These are phyloP conservation scores for Phanerochaete carnosa DNA, from an alignment of 768 basidiomycete species.

Conservation along the genomic window DNA sequence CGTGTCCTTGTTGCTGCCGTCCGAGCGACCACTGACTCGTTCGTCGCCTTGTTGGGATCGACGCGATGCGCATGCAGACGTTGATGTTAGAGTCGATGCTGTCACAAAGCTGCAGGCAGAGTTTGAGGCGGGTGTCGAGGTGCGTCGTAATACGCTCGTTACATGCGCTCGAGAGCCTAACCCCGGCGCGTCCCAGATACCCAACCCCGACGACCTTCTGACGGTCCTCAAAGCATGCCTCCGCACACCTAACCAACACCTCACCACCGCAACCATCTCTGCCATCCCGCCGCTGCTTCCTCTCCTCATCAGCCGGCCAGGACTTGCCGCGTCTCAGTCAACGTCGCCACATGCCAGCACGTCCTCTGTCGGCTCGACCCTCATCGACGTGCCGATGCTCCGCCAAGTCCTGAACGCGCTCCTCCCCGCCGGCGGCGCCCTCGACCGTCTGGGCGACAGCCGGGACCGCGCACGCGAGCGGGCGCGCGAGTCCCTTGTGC, in stretches of 20 bases:
- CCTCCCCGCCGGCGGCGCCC: conserved; percentile 69
- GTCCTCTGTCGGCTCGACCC: conserved; percentile 43
- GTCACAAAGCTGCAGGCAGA: conserved; percentile 72
- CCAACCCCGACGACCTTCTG: conserved; percentile 70
- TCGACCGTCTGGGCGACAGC: conserved; percentile 79
- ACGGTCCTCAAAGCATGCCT: conserved; percentile 69
- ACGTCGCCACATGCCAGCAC: conserved; percentile 40
- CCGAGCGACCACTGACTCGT: background rate
- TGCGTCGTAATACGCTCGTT: conserved; percentile 26
- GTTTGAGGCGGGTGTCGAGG: conserved; percentile 71
- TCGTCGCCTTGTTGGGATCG: conserved; percentile 2
- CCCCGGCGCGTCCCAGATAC: conserved; percentile 43
- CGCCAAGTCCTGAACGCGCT: conserved; percentile 57
- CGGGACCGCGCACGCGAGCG: conserved; percentile 69
- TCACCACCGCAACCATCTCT: conserved; percentile 73
- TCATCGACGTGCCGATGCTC: conserved; percentile 54
- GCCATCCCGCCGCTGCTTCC: conserved; percentile 66
- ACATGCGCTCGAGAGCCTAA: background rate
- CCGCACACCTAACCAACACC: conserved; percentile 77
- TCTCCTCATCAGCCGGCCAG: conserved; percentile 44
- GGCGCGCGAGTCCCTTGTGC: conserved; percentile 73
- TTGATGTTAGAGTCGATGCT: conserved; percentile 79
- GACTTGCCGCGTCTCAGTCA: conserved; percentile 20
- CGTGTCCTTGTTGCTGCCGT: conserved; percentile 8
- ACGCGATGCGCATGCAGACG: conserved; percentile 44